Base-by-base conservation (phyloP, 139 green algal species). In the Zygnema cylindricum region DNA sequence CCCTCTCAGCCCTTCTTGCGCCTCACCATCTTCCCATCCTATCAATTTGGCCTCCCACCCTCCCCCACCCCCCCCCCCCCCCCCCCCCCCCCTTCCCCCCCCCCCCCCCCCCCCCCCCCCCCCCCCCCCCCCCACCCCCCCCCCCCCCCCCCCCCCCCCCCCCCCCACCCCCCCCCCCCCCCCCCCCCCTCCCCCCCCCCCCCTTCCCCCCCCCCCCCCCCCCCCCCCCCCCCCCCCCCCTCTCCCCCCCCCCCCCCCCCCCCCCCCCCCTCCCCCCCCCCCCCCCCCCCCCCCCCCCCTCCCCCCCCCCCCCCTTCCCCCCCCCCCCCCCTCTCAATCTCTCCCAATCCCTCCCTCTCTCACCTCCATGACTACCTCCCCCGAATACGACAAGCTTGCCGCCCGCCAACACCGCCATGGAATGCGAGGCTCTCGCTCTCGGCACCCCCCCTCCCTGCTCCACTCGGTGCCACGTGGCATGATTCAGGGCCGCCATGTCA, bases 391-490 rank as follows among this genome's bases (percentile, higher is more conserved):
- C 36, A 7, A 16, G 11, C 36, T 40, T 7, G 7, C 38, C 7
- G 11, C 71, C 71, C 7, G 3, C 71, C 38, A 43, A 3, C 71
- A 43, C 71, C 36, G 38, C 71, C 36, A 79, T 79, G 36, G 71
- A 79, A 16, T 79, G 71, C 36, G 71, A 79, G 7, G 71, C 71
- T 16, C 71, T 3, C 36, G 71, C 71, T 16, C 38, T 79, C 7
- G 71, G 71, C 36, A 16, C 71, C 7, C 11, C 71, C 3, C 7
- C 71, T 41, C 11, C 7, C 71, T 54, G 71, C 7, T 79, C 71
- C 71, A 79, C 36, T 3, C 71, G 71, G 38, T 16, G 71, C 71
- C 71, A 79, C 71, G 36, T 79, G 71, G 71, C 71, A 16, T 16
- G 7, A 41, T 79, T 16, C 16, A 79, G 36, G 7, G 38, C 36